Conservation (phyloP, 2,329 filamentous ascomycete species). For the Trichophaea hybrida region DNA sequence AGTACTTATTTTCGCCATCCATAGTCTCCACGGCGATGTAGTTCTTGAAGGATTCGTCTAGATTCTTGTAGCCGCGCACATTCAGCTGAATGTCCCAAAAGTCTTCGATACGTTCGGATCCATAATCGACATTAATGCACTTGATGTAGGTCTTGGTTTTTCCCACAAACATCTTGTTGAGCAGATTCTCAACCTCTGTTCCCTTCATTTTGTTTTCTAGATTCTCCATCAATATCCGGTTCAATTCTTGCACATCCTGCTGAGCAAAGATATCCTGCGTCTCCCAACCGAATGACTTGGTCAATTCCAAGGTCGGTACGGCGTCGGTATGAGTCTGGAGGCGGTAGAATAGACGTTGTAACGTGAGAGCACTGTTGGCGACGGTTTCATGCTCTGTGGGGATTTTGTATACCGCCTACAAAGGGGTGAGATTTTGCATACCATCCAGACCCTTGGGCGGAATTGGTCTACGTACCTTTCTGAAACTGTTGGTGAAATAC, state of each 20-base stretch:
- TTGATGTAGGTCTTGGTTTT: conserved; percentile 99
- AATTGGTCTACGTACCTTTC: conserved; percentile 48
- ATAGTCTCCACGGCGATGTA: conserved; percentile 95
- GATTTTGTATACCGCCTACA: conserved; percentile 85
- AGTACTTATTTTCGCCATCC: conserved; percentile 97
- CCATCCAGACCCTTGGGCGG: conserved; percentile 1
- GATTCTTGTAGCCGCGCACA: conserved; percentile 79
- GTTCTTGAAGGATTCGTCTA: conserved; percentile 89
- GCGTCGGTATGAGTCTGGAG: conserved; percentile 73
- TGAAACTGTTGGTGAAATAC: conserved; percentile 82
- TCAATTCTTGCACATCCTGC: conserved; percentile 94
- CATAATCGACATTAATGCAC: conserved; percentile 96
- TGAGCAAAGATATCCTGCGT: conserved; percentile 96
- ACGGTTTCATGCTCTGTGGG: conserved; percentile 75
- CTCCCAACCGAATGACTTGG: conserved; percentile 95
- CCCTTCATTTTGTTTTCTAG: conserved; percentile 98
- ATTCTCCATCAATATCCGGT: conserved; percentile 89
- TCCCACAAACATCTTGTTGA: conserved; percentile 84
- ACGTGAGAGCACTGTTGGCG: conserved; percentile 78
- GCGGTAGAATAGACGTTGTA: conserved; percentile 89
- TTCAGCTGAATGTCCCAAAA: conserved; percentile 99
- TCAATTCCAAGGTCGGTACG: conserved; percentile 83
- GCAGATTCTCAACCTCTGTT: conserved; percentile 73
- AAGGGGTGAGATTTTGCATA: neutral
- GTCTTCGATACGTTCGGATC: conserved; percentile 87